Evolutionary conservation across 345 rosid genomes (phyloP), one percentile per base, ranked within the genome.

Genomic region (Cardiospermum halicacabum): DNA sequence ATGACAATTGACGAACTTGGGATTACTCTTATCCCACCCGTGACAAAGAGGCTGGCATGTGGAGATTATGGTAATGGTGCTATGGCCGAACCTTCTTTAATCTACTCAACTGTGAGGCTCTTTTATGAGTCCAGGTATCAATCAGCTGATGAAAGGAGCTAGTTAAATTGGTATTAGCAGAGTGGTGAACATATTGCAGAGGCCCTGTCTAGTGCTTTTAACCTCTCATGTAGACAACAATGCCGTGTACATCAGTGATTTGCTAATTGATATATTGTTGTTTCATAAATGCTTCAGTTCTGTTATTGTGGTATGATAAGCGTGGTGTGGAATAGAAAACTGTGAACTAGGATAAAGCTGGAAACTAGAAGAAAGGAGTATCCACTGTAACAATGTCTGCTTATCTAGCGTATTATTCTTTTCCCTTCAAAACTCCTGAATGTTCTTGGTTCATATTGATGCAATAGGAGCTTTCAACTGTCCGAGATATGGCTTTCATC

Each of bases 51-150:
- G 78, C 77, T 90, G 61, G 98, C 97, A 31, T 86, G 97, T 43
- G 97, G 97, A 39, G 98, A 93, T 60, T 85, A 82, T 22, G 91
- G 95, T 13, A 89, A 85, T 45, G 97, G 96, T 31, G 92, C 95
- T 45, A 91, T 94, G 96, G 97, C 93, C 7, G 96, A 94, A 78
- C 91, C 96, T 53, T 82, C 87, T 47, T 71, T 80, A 13, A 94
- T 94, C 69, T 81, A 85, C 81, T 80, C 89, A 11, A 89, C 96
- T 8, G 85, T 91, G 9, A 82, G 95, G 54, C 81, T 88, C 31
- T 87, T 84, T 74, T 76, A 77, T 45, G 92, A 87, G 84, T 74
- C 89, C 1, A 81, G 85, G 74, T 66, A 60, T 70, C 82, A 67
- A 58, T 69, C 65, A 10, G 71, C 70, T 2, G 68, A 58, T 21